Base-by-base conservation (phyloP, 2,329 filamentous ascomycete species). In the Bipolaris oryzae region DNA sequence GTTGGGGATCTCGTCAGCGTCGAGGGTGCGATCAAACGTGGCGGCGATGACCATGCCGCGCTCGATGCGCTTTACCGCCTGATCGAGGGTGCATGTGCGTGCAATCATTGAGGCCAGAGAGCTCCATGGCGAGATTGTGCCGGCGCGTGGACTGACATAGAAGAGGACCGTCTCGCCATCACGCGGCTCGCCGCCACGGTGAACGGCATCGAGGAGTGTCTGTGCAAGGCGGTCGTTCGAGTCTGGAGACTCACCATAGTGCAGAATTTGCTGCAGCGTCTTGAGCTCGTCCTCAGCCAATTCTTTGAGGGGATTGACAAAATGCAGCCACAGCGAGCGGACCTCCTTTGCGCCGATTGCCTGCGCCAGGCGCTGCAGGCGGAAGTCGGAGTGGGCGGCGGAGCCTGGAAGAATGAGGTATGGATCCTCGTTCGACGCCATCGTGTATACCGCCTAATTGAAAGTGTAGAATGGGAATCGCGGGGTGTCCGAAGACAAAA, bases 91-190 rank as follows among this genome's bases (percentile, higher is more conserved):
- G 74, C 94, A 98, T 31, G 97, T 94, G 64, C 95, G 88, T 51
- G 94, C 90, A 75, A 98, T 97, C 74, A 88, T 94, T 44, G 94
- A 96, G 25, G 93, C 94, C 77, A 97, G 93, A 54, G 93, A 96
- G 78, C 92, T 97, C 95, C 95, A 99, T 74, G 95, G 95, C 38
- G 93, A 97, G 66, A 96, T 88, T 1, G 87, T 93, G 68, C 87
- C 87, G 16, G 90, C 90, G 64, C 94, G 86, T 18, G 94, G 94
- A 44, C 85, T 87, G 56, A 96, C 84, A 73, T 92, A 91, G 74
- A 90, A 84, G 60, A 88, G 81, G 46, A 83, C 78, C 41, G 81
- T 80, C 56, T 81, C 76, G 50, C 82, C 79, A 57, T 85, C 82
- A 66, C 68, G 76, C 60, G 78, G 81, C 72, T 80, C 76, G 57